A percentile compares a stretch with the other conserved stretches of the same genome.
Conservation (phyloP, 306 rosid species). For the Bauhinia variegata region DNA sequence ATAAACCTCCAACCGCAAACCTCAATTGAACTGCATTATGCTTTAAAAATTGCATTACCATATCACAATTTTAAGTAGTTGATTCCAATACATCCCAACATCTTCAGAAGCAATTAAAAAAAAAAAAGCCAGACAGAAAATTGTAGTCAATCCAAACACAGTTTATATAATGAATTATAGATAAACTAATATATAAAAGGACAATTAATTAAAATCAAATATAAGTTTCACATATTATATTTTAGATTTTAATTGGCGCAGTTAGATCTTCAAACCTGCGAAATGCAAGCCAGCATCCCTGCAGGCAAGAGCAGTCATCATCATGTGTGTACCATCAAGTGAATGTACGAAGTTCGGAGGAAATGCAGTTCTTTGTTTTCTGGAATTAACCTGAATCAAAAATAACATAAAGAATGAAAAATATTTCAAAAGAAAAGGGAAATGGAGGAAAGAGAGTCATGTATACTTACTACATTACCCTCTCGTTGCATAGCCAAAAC, state of each 20-base stretch:
- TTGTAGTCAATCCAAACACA: not conserved
- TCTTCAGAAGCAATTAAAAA: not conserved
- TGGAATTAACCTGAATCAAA: conserved; percentile 59
- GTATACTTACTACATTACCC: conserved; percentile 57
- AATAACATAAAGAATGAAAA: conserved; percentile 10
- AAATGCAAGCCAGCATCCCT: conserved; percentile 76
- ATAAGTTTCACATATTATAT: conserved; percentile 14
- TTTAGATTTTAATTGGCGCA: conserved; percentile 4
- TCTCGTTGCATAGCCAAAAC: conserved; percentile 79
- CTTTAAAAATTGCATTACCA: not conserved
- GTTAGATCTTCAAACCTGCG: conserved; percentile 64
- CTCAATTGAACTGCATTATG: not conserved
- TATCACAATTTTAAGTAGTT: conserved; percentile 14
- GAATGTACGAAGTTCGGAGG: conserved; percentile 91
- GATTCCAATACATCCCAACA: conserved; percentile 8
- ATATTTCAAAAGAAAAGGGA: conserved; percentile 26
- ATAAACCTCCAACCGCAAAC: not conserved
- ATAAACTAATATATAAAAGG: not conserved
- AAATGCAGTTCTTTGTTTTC: conserved; percentile 84
- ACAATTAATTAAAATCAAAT: not conserved
- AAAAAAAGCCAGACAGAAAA: conserved; percentile 9
- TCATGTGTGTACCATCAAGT: conserved; percentile 86
- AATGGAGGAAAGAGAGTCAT: not conserved
- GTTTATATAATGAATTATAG: not conserved
- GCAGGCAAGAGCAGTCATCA: conserved; percentile 92